These are phyloP conservation scores for Cyberlindnera bimundalis DNA, from an alignment of 805 yeast genomes.

Conservation along the genomic window DNA sequence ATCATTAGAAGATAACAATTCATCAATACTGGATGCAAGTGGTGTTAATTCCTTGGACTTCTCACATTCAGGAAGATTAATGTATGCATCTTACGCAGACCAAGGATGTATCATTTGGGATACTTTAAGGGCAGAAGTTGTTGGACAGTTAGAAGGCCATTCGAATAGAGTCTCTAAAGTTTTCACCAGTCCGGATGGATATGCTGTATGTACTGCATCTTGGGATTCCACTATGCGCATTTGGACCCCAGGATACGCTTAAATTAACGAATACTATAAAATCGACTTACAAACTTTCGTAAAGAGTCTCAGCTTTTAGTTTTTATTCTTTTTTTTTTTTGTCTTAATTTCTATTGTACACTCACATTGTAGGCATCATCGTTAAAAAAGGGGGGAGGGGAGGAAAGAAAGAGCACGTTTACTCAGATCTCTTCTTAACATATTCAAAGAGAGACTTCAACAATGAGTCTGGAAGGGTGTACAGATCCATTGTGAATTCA, in stretches of 20 bases:
- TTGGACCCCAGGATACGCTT: constrained; percentile 45
- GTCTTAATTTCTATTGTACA: constrained; percentile 3
- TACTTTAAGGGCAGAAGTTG: constrained; percentile 55
- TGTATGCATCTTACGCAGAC: constrained; percentile 76
- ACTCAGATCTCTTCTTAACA: constrained; percentile 64
- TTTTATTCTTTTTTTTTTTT: too few relatives aligned
- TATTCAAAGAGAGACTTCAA: constrained; percentile 93
- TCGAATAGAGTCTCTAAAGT: constrained; percentile 59
- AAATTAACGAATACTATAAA: neutral
- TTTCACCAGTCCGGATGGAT: constrained; percentile 66
- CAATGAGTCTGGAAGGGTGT: constrained; percentile 86
- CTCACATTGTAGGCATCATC: neutral
- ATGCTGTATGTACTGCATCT: constrained; percentile 72
- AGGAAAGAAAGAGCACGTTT: too few relatives aligned
- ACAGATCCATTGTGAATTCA: constrained; percentile 94
- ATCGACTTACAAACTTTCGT: neutral
- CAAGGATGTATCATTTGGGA: constrained; percentile 80
- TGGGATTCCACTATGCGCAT: constrained; percentile 74
- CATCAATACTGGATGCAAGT: constrained; percentile 45
- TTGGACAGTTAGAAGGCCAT: constrained; percentile 68
- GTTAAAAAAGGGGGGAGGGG: neutral
- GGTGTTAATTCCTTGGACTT: constrained; percentile 73
- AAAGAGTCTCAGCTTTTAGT: too few relatives aligned
- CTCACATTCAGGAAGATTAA: constrained; percentile 67
- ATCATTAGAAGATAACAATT: constrained; percentile 21